Base-by-base conservation (phyloP, 768 basidiomycete species). In the Hygrophoropsis aurantiaca region DNA sequence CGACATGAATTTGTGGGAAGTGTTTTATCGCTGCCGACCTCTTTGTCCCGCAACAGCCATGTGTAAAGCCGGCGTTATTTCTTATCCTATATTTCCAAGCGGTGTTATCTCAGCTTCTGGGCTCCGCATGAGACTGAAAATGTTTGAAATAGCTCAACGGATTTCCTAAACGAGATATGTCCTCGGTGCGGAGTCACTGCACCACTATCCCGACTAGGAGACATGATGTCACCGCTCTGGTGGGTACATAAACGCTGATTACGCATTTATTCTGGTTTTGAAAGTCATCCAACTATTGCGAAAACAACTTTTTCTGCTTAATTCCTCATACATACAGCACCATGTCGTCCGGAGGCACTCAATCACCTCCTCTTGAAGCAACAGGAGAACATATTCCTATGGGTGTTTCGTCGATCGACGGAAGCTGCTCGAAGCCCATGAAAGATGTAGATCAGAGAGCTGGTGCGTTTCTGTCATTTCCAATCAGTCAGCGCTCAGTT, bases 341-440 rank as follows among this genome's bases (percentile, higher is more conserved):
- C 18, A 50, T 39, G 44, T 46, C 44, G n/a, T 57, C 61, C 20
- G 43, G 44, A 45, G 79, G 79, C 25, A 78, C 79, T 2, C 70
- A 80, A 30, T 80, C 80, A n/a, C 79, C 78, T 7, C 78, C 79
- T 18, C 73, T 79, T 38, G 76, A 77, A 58, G 71, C 71, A 11
- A 75, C 74, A 1, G 74, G 66, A 32, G 67, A 72, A n/a, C 65
- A 75, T 20, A 51, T 68, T 41, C 74, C 76, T 5, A 73, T 79
- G 74, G 75, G 78, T 18, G 70, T 70, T 10, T 72, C 74, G 11
- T 77, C 71, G 40, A 75, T 78, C 6, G 54, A 69, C 25, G 61
- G 66, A 54, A 48, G 58, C 38, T 51, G 72, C 58, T 45, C 68
- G 53, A 62, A 51, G 58, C 69, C 45, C 47, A 66, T 46, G 66